Evolutionary conservation across 129 eudicot genomes (phyloP).

Genomic region (Gnaphalium uliginosum): DNA sequence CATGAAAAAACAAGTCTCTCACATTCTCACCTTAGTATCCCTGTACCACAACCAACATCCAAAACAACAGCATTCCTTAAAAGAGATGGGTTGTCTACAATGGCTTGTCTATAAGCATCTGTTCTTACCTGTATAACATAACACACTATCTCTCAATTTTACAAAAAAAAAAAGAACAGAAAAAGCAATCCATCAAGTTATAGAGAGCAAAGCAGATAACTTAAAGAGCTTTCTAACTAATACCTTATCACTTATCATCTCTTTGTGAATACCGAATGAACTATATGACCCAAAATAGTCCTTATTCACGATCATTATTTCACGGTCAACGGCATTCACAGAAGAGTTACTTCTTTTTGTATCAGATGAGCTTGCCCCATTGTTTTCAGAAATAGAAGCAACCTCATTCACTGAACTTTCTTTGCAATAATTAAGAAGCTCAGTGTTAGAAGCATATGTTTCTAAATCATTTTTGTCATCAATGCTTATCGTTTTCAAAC

Average conservation of each 20-base stretch:
- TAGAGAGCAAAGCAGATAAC: not conserved
- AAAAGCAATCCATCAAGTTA: not conserved
- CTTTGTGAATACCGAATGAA: constrained; percentile 88
- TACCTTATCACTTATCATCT: constrained; percentile 97
- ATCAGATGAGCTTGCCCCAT: constrained; percentile 15
- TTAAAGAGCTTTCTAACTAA: not conserved
- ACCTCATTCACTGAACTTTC: constrained; percentile 39
- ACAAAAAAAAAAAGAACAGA: not conserved
- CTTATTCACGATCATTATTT: constrained; percentile 58
- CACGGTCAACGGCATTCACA: constrained; percentile 34
- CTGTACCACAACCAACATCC: constrained; percentile 99
- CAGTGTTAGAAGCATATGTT: constrained; percentile 13
- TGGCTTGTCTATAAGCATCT: constrained; percentile 81
- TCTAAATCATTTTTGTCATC: constrained; percentile 35
- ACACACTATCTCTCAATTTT: not conserved
- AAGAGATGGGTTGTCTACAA: constrained; percentile 82
- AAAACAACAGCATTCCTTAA: constrained; percentile 65
- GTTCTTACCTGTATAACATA: constrained; percentile 71
- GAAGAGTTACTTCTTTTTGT: constrained; percentile 25
- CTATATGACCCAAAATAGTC: constrained; percentile 78
- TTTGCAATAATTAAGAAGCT: constrained; percentile 19
- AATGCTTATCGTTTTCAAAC: constrained; percentile 35
- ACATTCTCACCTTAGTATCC: constrained; percentile 71
- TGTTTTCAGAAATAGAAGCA: constrained; percentile 28
- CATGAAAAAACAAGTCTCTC: not conserved